Percentiles rank a stretch among this genome's conserved stretches.
Evolutionary conservation across 352 stramenopile genomes (phyloP).

Genomic region (Phytophthora sojae): DNA sequence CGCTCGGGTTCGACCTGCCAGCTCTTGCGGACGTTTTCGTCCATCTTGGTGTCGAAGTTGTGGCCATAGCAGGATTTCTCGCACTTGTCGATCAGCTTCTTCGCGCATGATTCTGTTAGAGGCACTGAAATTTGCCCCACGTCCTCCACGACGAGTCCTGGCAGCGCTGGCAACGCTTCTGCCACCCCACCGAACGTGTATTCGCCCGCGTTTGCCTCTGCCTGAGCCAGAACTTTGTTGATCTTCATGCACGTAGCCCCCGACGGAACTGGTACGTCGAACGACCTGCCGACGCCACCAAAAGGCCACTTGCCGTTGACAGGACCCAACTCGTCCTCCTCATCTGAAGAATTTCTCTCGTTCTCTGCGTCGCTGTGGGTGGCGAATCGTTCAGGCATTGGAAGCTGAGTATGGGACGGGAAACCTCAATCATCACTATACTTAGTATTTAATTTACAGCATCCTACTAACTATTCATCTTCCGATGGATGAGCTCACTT

Average conservation of each 20-base stretch:
- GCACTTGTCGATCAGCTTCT: not conserved
- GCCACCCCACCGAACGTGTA: constrained; percentile 1
- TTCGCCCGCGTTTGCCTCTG: not conserved
- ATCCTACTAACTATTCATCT: constrained; percentile 14
- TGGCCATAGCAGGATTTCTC: not conserved
- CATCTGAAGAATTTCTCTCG: not conserved
- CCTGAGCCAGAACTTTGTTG: not conserved
- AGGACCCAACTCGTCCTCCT: not conserved
- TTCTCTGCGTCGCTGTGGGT: not conserved
- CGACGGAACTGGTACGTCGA: not conserved
- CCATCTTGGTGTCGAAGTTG: constrained; percentile 2
- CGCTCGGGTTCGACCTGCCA: not conserved
- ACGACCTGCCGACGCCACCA: not conserved
- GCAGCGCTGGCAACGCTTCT: not conserved
- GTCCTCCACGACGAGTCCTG: not conserved
- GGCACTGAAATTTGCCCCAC: not conserved
- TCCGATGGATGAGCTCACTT: constrained; percentile 18
- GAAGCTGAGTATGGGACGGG: not conserved
- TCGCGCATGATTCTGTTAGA: not conserved
- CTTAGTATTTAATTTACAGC: constrained; percentile 13
- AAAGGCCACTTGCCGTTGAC: not conserved
- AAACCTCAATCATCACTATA: not conserved
- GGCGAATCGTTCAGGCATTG: not conserved
- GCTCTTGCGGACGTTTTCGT: constrained; percentile 1
- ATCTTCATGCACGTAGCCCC: not conserved